Percentiles rank a stretch among this genome's conserved stretches.
phyloP scores from a whole-genome alignment of 129 eudicot species.

The Flaveria robusta region DNA sequence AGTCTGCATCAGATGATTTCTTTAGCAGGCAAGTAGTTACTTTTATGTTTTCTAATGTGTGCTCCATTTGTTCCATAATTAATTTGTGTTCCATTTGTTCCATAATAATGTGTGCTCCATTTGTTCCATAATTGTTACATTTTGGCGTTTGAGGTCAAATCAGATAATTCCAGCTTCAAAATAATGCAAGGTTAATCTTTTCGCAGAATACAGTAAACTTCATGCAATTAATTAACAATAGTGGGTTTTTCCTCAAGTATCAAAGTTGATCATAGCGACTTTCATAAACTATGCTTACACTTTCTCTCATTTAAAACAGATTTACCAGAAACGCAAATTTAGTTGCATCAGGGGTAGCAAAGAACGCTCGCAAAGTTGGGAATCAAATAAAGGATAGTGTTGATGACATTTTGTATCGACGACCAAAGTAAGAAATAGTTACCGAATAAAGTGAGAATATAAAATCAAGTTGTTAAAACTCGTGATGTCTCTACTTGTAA shows the following conservation, averaged over 20 bases:
- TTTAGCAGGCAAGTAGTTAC: constrained; percentile 64
- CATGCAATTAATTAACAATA: neutral
- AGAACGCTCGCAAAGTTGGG: constrained; percentile 72
- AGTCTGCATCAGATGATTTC: constrained; percentile 68
- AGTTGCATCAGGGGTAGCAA: constrained; percentile 90
- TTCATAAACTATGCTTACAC: neutral
- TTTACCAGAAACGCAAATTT: constrained; percentile 77
- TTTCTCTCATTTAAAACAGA: constrained; percentile 43
- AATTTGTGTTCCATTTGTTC: neutral
- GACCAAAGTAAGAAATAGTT: constrained; percentile 63
- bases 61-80: neutral
- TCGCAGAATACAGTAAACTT: neutral
- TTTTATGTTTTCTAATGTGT: constrained; percentile 7
- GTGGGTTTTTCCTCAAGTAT: neutral
- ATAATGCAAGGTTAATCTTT: constrained; percentile 2
- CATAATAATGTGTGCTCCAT: neutral
- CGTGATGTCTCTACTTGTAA: neutral
- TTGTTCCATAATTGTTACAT: neutral
- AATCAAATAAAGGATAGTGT: constrained; percentile 71
- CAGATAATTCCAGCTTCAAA: constrained; percentile 1
- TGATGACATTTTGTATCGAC: constrained; percentile 74
- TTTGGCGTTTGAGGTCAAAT: constrained; percentile 5
- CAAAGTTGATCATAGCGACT: neutral
- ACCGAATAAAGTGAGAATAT: constrained; percentile 10
- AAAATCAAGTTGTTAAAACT: constrained; percentile 16